phyloP scores from a whole-genome alignment of 208 protist genomes.

The Porcisia deanei region DNA sequence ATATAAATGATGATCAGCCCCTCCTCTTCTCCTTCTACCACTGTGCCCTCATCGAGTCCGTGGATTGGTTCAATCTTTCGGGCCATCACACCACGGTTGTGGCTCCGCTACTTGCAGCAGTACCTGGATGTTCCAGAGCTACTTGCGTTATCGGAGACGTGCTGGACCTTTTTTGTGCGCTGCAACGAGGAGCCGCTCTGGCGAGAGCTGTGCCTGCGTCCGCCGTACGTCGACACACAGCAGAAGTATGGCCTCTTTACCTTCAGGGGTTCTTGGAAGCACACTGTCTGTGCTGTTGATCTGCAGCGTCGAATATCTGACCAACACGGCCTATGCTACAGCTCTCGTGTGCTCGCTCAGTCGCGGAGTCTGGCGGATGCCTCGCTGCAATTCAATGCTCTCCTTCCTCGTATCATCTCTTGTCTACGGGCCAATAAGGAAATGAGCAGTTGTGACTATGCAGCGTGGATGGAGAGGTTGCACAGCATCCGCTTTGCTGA shows the following conservation, averaged over 20 bases:
- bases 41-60: background rate
- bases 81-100: slow-evolving; percentile 1
- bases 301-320: background rate
- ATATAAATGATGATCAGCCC: background rate
- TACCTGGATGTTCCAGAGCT: slow-evolving; percentile 19
- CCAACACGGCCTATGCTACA: background rate
- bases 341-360: background rate
- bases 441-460: background rate
- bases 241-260: slow-evolving; percentile 30
- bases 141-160: slow-evolving; percentile 23
- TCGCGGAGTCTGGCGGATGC: slow-evolving; percentile 1
- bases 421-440: background rate
- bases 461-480: background rate
- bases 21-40: background rate
- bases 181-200: slow-evolving; percentile 30
- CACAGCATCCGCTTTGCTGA: background rate
- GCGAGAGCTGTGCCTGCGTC: slow-evolving; percentile 20
- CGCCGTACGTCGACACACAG: slow-evolving; percentile 26
- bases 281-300: slow-evolving; percentile 20
- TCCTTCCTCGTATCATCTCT: slow-evolving; percentile 7
- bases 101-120: slow-evolving; percentile 5
- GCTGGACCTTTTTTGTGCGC: slow-evolving; percentile 29
- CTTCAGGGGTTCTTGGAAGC: slow-evolving; percentile 41
- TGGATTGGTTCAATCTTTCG: slow-evolving; percentile 9
- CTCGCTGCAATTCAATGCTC: background rate